These are phyloP conservation scores for Neofusicoccum kwambonambiense DNA, from an alignment of 2,329 filamentous ascomycete species.

Conservation along the genomic window DNA sequence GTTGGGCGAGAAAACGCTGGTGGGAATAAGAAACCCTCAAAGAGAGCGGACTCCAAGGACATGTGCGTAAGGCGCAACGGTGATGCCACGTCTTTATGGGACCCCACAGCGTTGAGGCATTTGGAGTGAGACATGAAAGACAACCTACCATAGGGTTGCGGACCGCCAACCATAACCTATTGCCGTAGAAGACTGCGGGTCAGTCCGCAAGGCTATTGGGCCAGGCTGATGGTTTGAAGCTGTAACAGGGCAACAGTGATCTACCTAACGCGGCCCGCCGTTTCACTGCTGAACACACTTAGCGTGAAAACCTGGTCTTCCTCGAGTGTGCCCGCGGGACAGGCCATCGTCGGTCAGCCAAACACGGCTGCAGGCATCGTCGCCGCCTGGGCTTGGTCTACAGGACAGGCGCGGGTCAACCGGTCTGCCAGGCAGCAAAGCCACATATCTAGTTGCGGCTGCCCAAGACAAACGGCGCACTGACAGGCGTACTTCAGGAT, in stretches of 20 bases:
- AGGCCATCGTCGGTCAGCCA: not conserved
- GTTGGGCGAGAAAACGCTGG: not conserved
- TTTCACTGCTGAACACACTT: not conserved
- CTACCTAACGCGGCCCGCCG: not conserved
- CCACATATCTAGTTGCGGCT: not conserved
- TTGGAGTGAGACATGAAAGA: slow-evolving; percentile 2
- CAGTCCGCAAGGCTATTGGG: not conserved
- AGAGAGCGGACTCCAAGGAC: not conserved
- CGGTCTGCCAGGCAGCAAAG: slow-evolving; percentile 12
- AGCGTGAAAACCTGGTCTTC: not conserved
- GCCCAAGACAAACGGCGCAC: not conserved
- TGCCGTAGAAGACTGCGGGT: not conserved
- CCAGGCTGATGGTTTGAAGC: not conserved
- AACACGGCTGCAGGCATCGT: not conserved
- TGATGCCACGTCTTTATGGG: not conserved
- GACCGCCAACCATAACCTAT: not conserved
- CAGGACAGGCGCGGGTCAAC: not conserved
- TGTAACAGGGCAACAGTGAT: not conserved
- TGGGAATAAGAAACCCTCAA: not conserved
- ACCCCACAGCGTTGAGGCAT: not conserved
- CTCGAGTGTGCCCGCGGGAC: not conserved
- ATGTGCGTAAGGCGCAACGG: not conserved
- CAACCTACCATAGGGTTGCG: not conserved
- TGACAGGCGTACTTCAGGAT: not conserved
- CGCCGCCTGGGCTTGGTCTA: not conserved